phyloP scores from a whole-genome alignment of 1,139 yeast species.

The Yamadazyma conglobata region DNA sequence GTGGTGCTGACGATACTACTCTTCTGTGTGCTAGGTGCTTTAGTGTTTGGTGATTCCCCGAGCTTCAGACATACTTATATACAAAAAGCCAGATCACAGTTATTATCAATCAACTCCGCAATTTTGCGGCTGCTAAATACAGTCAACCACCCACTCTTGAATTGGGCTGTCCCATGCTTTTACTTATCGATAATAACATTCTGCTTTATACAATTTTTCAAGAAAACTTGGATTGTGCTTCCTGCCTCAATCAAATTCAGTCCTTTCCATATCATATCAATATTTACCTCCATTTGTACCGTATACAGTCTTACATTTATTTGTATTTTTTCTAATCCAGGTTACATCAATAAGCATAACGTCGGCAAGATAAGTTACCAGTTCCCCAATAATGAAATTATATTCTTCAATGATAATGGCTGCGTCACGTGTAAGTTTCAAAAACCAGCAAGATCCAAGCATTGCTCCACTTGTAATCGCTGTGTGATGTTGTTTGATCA shows the following conservation, averaged over 20 bases:
- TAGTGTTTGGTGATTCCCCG: slow-evolving; percentile 56
- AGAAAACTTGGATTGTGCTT: slow-evolving; percentile 17
- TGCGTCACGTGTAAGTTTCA: slow-evolving; percentile 59
- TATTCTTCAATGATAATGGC: slow-evolving; percentile 45
- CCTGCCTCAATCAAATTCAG: slow-evolving; percentile 7
- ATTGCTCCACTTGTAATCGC: slow-evolving; percentile 68
- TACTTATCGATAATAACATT: slow-evolving; percentile 41
- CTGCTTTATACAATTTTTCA: slow-evolving; percentile 30
- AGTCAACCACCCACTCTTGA: slow-evolving; percentile 13
- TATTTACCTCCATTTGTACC: slow-evolving; percentile 29
- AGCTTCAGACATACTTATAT: slow-evolving; percentile 36
- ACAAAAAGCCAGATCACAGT: slow-evolving; percentile 17
- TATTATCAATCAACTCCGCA: slow-evolving; percentile 9
- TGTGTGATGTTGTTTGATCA: slow-evolving; percentile 80
- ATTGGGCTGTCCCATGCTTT: slow-evolving; percentile 50
- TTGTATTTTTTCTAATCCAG: slow-evolving; percentile 53
- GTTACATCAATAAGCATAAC: slow-evolving; percentile 25
- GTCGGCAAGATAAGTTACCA: slow-evolving; percentile 15
- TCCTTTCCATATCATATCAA: slow-evolving; percentile 17
- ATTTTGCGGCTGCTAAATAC: slow-evolving; percentile 3
- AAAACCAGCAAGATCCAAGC: slow-evolving; percentile 88
- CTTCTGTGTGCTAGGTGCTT: too few relatives aligned
- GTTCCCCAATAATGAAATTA: slow-evolving; percentile 51
- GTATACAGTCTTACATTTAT: slow-evolving; percentile 31
- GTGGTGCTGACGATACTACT: slow-evolving; percentile 1